Evolutionary conservation across 2,329 filamentous ascomycete genomes (phyloP), one percentile per base, ranked within the genome.

Genomic region (Huntiella savannae): DNA sequence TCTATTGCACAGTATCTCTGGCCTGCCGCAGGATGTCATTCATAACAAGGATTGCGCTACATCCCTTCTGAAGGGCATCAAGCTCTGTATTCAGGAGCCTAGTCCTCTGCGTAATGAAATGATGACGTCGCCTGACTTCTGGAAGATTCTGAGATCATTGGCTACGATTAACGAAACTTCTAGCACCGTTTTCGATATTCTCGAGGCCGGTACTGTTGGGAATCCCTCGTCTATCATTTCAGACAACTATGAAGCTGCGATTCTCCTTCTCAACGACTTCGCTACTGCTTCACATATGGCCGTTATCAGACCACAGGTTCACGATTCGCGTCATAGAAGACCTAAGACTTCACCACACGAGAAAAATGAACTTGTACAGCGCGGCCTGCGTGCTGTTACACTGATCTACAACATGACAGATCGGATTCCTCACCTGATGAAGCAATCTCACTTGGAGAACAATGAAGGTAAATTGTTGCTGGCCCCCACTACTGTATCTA

Each of bases 101-200:
- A 77, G 78, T 19, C 76, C 82, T 10, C 66, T 98, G 22, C 77
- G 84, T 48, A 94, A 83, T 54, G 88, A 96, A 62, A 82, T 96
- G 54, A 92, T 93, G 62, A 88, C 84, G 11, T 96, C 88, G 13
- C 91, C 91, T 0, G 91, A 98, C 57, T 96, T 98, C 60, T 98
- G 91, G 91, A 80, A 81, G 4, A 82, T 95, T 11, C 67, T 98
- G 45, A 79, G 85, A 51, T 73, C 77, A 32, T 66, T 98, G 13
- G 77, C 83, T 40, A 67, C 69, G 17, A 73, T 79, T 51, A 64
- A 75, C 3, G 78, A 83, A 45, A 79, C 81, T 19, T 82, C 85
- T 2, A 69, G 78, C 0, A 70, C 79, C 12, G 86, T 93, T 0
- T 96, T 96, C 59, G 76, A 81, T 46, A 82, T 96, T n/a, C 68